Base-by-base conservation (phyloP, 768 basidiomycete genomes). In the Tricholomella constricta region DNA sequence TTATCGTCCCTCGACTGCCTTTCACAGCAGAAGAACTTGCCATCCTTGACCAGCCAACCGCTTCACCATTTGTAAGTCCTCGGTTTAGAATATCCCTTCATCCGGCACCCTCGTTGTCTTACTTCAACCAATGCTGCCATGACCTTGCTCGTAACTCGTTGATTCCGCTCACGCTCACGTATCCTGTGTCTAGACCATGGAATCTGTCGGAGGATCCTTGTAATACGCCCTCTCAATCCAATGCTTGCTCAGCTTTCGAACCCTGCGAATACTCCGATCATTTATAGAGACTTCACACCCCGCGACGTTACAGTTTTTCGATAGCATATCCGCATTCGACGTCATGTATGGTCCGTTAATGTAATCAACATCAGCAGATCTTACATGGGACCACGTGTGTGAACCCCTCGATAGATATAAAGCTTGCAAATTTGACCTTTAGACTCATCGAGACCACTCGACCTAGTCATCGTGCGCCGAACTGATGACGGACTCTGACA, bases 21-120 rank as follows among this genome's bases (percentile, higher is more conserved):
- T 94, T 97, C 65, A 87, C 86, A 0, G 62, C 68, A 3, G 89
- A 88, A 55, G 95, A 97, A 63, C 71, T 98, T 34, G 76, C 75
- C 2, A 86, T 94, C 19, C 78, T 98, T n/a, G 95, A 97, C 65
- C 88, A 90, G 2, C 90, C 93, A 0, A 88, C 91, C 0, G 94
- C 95, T 10, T 92, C 90, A 12, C 79, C 84, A n/a, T 90, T 89
- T 59, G 89, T 91, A 62, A 75, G 89, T 82, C 6, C 37, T 56
- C 35, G 40, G 80, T 81, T 55, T 79, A 78, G 1, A 19, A 22
- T 15, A 22, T 42, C 20, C n/a, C 43, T 8, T 19, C 10, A 10
- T 15, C 34, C 42, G 37, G 15, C 34, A 2, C 23, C 41, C 12
- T 14, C 34, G 14, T 8, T 29, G n/a, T 34, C 15, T 27, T 29